A percentile compares a stretch with the other conserved stretches of the same genome.
These are phyloP conservation scores for Hypomyces perniciosus DNA, from an alignment of 2,329 filamentous ascomycete genomes.

Conservation along the genomic window DNA sequence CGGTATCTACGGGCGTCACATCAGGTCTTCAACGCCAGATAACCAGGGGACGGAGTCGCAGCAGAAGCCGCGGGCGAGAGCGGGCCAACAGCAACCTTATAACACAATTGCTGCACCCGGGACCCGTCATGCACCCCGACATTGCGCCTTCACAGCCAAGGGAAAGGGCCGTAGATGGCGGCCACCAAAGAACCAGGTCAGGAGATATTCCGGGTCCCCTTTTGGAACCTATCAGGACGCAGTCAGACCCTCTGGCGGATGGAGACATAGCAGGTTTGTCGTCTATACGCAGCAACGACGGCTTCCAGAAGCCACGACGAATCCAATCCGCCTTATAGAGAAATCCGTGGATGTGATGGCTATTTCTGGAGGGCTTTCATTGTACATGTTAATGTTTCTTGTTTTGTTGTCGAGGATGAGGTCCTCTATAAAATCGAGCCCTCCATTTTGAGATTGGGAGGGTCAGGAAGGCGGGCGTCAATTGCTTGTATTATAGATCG, in stretches of 20 bases:
- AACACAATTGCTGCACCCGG: conserved; percentile 43
- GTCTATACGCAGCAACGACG: conserved; percentile 19
- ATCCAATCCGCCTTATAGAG: conserved; percentile 21
- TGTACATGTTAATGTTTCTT: neutral
- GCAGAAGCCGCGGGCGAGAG: conserved; percentile 34
- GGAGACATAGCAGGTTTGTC: conserved; percentile 23
- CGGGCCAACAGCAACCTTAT: conserved; percentile 38
- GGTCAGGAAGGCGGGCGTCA: neutral
- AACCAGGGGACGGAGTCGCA: conserved; percentile 27
- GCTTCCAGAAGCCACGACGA: conserved; percentile 20
- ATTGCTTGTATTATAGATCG: neutral
- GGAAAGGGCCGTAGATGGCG: conserved; percentile 7
- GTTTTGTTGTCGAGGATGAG: neutral
- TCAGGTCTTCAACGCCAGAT: conserved; percentile 25
- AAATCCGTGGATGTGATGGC: conserved; percentile 12
- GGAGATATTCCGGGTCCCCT: conserved; percentile 15
- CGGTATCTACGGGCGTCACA: conserved; percentile 26
- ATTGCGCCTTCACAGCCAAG: conserved; percentile 14
- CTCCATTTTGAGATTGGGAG: neutral
- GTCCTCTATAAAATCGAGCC: too few relatives aligned
- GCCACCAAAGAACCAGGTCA: conserved; percentile 24
- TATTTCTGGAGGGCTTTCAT: neutral
- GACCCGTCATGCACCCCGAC: conserved; percentile 34
- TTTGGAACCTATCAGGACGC: conserved; percentile 11
- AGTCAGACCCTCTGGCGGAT: conserved; percentile 23